These are phyloP conservation scores for Ceratobasidium sp. DNA, from an alignment of 1,284 basidiomycete species.

Conservation along the genomic window DNA sequence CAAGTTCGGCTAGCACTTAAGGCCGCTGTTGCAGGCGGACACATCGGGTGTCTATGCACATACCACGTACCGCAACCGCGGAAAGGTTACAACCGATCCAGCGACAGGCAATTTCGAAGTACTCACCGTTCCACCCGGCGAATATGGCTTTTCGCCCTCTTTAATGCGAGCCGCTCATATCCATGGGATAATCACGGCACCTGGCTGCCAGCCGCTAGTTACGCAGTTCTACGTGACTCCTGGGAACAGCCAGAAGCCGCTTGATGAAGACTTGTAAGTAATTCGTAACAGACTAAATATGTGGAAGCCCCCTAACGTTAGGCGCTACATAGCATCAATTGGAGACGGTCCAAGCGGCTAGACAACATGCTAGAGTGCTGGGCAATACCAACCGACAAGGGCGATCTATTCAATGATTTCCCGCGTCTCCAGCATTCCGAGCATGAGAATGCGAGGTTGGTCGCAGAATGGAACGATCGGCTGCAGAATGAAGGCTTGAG, in stretches of 20 bases:
- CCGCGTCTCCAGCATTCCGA: background rate
- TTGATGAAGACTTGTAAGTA: conserved; percentile 6
- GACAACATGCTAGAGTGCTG: conserved; percentile 3
- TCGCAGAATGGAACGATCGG: conserved; percentile 13
- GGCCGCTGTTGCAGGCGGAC: background rate
- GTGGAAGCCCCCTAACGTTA: background rate
- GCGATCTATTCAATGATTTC: background rate
- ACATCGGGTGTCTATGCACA: background rate
- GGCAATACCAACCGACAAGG: conserved; percentile 15
- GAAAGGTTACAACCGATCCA: background rate
- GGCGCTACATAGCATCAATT: background rate
- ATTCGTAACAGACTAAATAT: background rate
- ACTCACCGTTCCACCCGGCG: conserved; percentile 9
- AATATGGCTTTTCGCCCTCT: background rate
- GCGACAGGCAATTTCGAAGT: background rate
- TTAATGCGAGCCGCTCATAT: background rate
- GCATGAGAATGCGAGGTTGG: background rate
- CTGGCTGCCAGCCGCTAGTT: background rate
- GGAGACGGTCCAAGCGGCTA: background rate
- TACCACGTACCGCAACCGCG: conserved; percentile 12
- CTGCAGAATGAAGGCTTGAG: background rate
- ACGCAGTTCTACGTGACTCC: conserved; percentile 18
- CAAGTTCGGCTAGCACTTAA: background rate
- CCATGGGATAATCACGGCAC: conserved; percentile 8
- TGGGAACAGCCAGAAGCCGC: background rate